A percentile compares a stretch with the other conserved stretches of the same genome.
These are phyloP conservation scores for Hebeloma cylindrosporum DNA, from an alignment of 768 basidiomycete species.

Conservation along the genomic window DNA sequence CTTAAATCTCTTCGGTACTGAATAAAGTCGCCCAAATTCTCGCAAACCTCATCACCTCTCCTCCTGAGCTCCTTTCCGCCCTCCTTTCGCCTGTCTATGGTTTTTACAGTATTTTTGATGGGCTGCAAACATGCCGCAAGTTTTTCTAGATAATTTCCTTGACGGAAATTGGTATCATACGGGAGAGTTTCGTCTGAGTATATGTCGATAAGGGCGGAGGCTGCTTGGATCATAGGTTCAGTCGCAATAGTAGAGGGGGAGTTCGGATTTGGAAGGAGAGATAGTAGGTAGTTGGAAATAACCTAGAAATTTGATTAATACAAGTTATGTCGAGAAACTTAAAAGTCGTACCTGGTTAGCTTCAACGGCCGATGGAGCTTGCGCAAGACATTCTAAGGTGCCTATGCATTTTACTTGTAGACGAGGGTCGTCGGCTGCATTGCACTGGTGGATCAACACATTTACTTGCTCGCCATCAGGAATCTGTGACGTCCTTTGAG, in stretches of 20 bases:
- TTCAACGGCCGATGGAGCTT: slow-evolving; percentile 59
- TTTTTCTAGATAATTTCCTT: slow-evolving; percentile 53
- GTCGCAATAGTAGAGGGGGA: slow-evolving; percentile 45
- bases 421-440: slow-evolving; percentile 50
- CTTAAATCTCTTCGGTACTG: slow-evolving; percentile 64
- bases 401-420: slow-evolving; percentile 80
- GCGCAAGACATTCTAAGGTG: slow-evolving; percentile 82
- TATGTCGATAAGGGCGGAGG: slow-evolving; percentile 87
- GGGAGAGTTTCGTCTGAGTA: slow-evolving; percentile 84
- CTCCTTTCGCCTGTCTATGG: slow-evolving; percentile 66
- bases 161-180: slow-evolving; percentile 80
- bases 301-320: slow-evolving; percentile 34
- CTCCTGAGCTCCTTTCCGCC: slow-evolving; percentile 63
- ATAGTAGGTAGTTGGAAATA: slow-evolving; percentile 68
- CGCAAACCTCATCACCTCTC: slow-evolving; percentile 74
- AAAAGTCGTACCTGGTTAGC: slow-evolving; percentile 54
- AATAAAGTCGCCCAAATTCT: slow-evolving; percentile 76
- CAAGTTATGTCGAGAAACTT: background rate
- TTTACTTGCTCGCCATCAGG: slow-evolving; percentile 56
- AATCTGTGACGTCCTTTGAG: slow-evolving; percentile 31
- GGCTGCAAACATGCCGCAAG: slow-evolving; percentile 62
- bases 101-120: slow-evolving; percentile 59
- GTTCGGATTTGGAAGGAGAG: slow-evolving; percentile 49
- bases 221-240: slow-evolving; percentile 74
- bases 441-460: slow-evolving; percentile 65